These are phyloP conservation scores for Agrocybe chaxingu DNA, from an alignment of 768 basidiomycete genomes.

Conservation along the genomic window DNA sequence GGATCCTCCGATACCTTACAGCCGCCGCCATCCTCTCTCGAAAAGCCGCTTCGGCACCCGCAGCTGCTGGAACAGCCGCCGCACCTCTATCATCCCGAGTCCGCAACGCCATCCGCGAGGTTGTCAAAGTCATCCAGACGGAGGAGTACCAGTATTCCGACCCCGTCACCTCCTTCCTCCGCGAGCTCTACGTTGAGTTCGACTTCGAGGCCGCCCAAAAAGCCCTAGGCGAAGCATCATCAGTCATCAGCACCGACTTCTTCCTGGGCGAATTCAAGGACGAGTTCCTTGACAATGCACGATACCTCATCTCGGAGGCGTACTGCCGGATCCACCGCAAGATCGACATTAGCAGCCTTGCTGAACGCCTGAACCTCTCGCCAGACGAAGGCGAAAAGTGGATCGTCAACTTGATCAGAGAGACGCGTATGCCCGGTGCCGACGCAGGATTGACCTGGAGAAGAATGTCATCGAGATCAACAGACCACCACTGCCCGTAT, in stretches of 20 bases:
- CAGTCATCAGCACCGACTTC: constrained; percentile 87
- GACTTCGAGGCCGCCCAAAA: constrained; percentile 94
- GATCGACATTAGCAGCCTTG: constrained; percentile 92
- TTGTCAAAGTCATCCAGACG: constrained; percentile 90
- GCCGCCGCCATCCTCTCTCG: constrained; percentile 91
- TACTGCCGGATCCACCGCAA: constrained; percentile 96
- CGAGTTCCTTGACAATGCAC: constrained; percentile 94
- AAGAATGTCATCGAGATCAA: constrained; percentile 98
- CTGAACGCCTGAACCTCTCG: constrained; percentile 90
- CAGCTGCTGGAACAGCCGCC: constrained; percentile 33
- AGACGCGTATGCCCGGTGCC: constrained; percentile 86
- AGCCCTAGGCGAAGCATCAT: constrained; percentile 73
- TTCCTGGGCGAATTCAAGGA: constrained; percentile 89
- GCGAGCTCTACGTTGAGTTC: constrained; percentile 92
- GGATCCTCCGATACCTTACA: constrained; percentile 92
- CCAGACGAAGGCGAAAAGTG: constrained; percentile 97
- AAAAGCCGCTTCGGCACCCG: constrained; percentile 57
- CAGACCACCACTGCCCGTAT: constrained; percentile 83
- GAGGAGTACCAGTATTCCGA: constrained; percentile 97
- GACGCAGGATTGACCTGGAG: constrained; percentile 96
- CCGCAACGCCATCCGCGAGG: constrained; percentile 84
- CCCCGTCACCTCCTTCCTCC: constrained; percentile 89
- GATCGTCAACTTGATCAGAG: constrained; percentile 98
- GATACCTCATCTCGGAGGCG: constrained; percentile 94
- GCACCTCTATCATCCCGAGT: constrained; percentile 63